These are phyloP conservation scores for Huntiella bhutanensis DNA, from an alignment of 2,329 filamentous ascomycete genomes.

Conservation along the genomic window DNA sequence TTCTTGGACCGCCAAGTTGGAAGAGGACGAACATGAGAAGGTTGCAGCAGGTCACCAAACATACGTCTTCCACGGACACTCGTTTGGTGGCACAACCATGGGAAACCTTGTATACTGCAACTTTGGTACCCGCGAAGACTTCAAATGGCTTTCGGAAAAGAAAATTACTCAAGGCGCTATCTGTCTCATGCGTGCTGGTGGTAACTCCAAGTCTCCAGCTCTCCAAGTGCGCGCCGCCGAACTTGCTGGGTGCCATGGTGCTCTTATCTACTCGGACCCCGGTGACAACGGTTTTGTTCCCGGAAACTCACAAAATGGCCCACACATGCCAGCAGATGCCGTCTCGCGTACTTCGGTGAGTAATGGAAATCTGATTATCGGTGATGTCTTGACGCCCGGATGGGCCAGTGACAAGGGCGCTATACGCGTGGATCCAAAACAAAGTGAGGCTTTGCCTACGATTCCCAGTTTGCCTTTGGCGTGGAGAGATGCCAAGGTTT, in stretches of 20 bases:
- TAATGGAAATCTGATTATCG: slow-evolving; percentile 63
- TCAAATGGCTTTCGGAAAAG: slow-evolving; percentile 48
- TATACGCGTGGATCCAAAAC: slow-evolving; percentile 46
- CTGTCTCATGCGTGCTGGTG: slow-evolving; percentile 64
- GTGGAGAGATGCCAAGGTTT: slow-evolving; percentile 69
- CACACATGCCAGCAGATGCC: slow-evolving; percentile 61
- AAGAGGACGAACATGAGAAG: slow-evolving; percentile 49
- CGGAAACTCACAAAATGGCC: slow-evolving; percentile 59
- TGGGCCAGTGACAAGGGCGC: slow-evolving; percentile 52
- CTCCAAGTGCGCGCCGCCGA: slow-evolving; percentile 85
- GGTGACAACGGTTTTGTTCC: slow-evolving; percentile 61
- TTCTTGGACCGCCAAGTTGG: slow-evolving; percentile 61
- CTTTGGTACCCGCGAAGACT: slow-evolving; percentile 74
- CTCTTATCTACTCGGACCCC: slow-evolving; percentile 84
- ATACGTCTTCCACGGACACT: slow-evolving; percentile 71
- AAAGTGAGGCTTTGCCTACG: slow-evolving; percentile 53
- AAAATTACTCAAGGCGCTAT: slow-evolving; percentile 61
- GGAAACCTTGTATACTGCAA: slow-evolving; percentile 85
- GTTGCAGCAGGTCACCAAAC: slow-evolving; percentile 49
- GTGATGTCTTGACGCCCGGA: slow-evolving; percentile 83
- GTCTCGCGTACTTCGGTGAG: slow-evolving; percentile 71
- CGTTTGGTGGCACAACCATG: slow-evolving; percentile 66
- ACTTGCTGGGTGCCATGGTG: slow-evolving; percentile 66
- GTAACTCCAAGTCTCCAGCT: slow-evolving; percentile 50
- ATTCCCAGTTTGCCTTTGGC: slow-evolving; percentile 83